phyloP scores from a whole-genome alignment of 176 grass and related monocot species.

The Chrysopogon serrulatus region DNA sequence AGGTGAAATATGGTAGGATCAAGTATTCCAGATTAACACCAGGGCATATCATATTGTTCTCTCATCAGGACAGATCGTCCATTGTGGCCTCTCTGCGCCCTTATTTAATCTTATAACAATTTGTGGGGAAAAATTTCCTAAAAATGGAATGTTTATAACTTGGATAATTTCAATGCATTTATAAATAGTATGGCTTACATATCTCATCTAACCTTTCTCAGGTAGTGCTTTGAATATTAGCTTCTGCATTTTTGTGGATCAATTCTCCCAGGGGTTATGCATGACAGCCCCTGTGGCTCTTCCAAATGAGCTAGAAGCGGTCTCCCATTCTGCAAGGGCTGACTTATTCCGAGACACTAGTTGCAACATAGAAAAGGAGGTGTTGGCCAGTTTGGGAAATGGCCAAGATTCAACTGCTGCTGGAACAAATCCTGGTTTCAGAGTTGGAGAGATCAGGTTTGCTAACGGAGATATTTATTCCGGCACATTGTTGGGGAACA shows the following conservation, averaged over 20 bases:
- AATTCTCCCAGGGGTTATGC: slow-evolving; percentile 29
- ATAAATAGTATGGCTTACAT: neutral
- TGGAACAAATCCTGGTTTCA: slow-evolving; percentile 42
- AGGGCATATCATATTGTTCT: neutral
- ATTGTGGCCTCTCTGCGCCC: neutral
- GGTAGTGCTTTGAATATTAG: neutral
- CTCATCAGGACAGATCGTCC: neutral
- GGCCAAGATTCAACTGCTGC: slow-evolving; percentile 46
- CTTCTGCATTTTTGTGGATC: neutral
- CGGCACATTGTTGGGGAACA: slow-evolving; percentile 61
- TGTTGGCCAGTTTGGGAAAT: slow-evolving; percentile 31
- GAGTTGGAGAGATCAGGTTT: slow-evolving; percentile 52
- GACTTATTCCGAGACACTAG: slow-evolving; percentile 43
- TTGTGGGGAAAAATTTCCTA: neutral
- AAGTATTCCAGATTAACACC: neutral
- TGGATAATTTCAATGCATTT: neutral
- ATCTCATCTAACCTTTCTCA: slow-evolving; percentile 20
- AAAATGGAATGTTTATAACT: neutral
- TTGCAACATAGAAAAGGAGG: slow-evolving; percentile 51
- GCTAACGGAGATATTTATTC: slow-evolving; percentile 66
- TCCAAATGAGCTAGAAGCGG: slow-evolving; percentile 42
- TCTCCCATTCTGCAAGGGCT: slow-evolving; percentile 48
- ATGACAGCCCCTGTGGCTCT: slow-evolving; percentile 80
- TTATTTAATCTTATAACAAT: neutral
- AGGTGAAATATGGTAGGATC: neutral